Evolutionary conservation across 2,329 filamentous ascomycete genomes (phyloP), one percentile per base, ranked within the genome.

Genomic region (Curvularia verruculosa): DNA sequence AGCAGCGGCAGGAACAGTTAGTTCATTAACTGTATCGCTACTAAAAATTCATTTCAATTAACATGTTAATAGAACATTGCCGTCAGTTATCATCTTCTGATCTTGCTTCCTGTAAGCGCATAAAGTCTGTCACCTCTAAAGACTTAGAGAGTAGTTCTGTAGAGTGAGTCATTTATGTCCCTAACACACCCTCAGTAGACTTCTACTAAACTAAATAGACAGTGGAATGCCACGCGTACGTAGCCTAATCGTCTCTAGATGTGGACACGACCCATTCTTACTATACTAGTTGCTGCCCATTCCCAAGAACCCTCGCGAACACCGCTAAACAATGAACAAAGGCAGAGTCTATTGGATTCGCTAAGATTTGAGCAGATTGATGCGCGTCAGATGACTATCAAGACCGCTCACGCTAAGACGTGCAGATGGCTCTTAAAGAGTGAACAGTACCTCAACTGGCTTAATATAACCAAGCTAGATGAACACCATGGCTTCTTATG

Each of bases 401-500:
- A 72, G 40, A 58, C 66, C 0, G 78, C 79, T 0, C 67, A 80
- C 52, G 56, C 58, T 0, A 70, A 67, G 23, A 79, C 79, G 1
- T 82, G 78, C 56, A 63, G 66, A 53, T 83, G 80, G 80, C 65
- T 83, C 0, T 56, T 79, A 0, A 55, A 69, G 1, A 67, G 63
- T 34, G 5, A 59, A 0, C 51, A 76, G 40, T 82, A 79, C 51
- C 46, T 59, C 3, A 56, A 71, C 3, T 82, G 79, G 80, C 66
- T 77, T 13, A 64, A 80, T 50, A 44, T 54, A 0, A 18, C 29
- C 4, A 69, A 70, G 1, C 46, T 72, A 4, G 7, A 28, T 8
- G 49, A 72, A 4, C 72, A 80, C 34, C 55, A 71, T 28, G 79
- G 79, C 5, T 75, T 83, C 29, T 58, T 83, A 0, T 83, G 80